Evolutionary conservation across 768 basidiomycete species (phyloP).

Genomic region (Lactifluus pinguis): DNA sequence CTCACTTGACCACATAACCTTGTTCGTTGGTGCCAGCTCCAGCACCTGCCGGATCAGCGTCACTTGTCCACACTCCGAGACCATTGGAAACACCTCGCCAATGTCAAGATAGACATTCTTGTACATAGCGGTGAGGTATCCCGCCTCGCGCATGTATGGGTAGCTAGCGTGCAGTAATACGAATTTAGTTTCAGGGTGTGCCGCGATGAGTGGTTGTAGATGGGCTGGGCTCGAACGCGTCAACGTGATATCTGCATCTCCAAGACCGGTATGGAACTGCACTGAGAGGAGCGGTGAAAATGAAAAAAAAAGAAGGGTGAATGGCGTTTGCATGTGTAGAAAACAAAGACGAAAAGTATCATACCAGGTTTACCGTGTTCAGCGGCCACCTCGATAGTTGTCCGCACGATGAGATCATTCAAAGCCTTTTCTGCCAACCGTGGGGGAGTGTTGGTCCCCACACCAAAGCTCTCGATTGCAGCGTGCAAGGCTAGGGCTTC

Average conservation of each 20-base stretch:
- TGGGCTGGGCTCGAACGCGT: conserved; percentile 51
- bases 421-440: conserved; percentile 52
- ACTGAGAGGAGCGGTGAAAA: conserved; percentile 33
- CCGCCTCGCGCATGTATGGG: conserved; percentile 70
- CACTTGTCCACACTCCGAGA: conserved; percentile 57
- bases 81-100: conserved; percentile 52
- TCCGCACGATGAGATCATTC: conserved; percentile 56
- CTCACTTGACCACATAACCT: conserved; percentile 76
- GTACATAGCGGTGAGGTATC: conserved; percentile 65
- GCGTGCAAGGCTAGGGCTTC: background rate
- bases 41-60: conserved; percentile 42
- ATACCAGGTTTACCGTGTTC: conserved; percentile 50
- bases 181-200: conserved; percentile 48
- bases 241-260: conserved; percentile 62
- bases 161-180: conserved; percentile 72
- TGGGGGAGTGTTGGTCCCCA: conserved; percentile 28
- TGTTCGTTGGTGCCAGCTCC: conserved; percentile 67
- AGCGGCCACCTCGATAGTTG: conserved; percentile 45
- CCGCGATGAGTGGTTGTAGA: conserved; percentile 60
- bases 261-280: conserved; percentile 79
- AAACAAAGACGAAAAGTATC: too few species aligned
- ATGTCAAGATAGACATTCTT: conserved; percentile 38
- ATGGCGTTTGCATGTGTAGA: background rate
- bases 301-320: background rate
- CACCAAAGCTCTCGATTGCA: conserved; percentile 22